These are phyloP conservation scores for Gossypium mustelinum DNA, from an alignment of 345 rosid genomes.

Conservation along the genomic window DNA sequence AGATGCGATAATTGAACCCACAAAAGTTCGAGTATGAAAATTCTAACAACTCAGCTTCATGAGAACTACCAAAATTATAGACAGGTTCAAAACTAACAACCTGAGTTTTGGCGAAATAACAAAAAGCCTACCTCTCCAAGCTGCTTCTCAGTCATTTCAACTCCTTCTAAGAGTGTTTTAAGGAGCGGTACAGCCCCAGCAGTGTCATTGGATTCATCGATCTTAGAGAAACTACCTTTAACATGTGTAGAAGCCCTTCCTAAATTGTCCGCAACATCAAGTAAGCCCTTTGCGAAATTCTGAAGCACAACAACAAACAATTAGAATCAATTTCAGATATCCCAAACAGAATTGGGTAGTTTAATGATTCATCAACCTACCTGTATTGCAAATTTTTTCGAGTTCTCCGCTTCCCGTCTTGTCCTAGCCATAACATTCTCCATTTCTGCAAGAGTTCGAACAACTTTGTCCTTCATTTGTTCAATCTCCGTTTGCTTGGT, in stretches of 20 bases:
- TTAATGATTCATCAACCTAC: constrained; percentile 25
- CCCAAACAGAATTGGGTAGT: constrained; percentile 12
- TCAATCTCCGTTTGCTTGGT: constrained; percentile 54
- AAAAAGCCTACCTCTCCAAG: constrained; percentile 51
- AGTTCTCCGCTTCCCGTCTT: constrained; percentile 80
- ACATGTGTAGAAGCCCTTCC: constrained; percentile 89
- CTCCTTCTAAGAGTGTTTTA: constrained; percentile 82
- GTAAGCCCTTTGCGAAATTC: constrained; percentile 75
- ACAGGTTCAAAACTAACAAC: neutral
- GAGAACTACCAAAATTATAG: neutral
- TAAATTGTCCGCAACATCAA: constrained; percentile 90
- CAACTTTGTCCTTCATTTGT: constrained; percentile 72
- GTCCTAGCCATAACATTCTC: constrained; percentile 85
- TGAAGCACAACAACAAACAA: constrained; percentile 27
- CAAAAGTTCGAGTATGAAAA: neutral
- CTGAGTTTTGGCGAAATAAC: neutral
- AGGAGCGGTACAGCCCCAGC: constrained; percentile 61
- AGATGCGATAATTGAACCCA: neutral
- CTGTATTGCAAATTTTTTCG: constrained; percentile 88
- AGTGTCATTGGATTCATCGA: constrained; percentile 58
- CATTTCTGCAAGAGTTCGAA: constrained; percentile 77
- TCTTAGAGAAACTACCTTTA: constrained; percentile 65
- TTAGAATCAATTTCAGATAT: neutral
- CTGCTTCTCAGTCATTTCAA: constrained; percentile 97
- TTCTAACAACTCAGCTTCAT: neutral